Conservation (phyloP, 257 asterid species). For the Solanum pennellii region DNA sequence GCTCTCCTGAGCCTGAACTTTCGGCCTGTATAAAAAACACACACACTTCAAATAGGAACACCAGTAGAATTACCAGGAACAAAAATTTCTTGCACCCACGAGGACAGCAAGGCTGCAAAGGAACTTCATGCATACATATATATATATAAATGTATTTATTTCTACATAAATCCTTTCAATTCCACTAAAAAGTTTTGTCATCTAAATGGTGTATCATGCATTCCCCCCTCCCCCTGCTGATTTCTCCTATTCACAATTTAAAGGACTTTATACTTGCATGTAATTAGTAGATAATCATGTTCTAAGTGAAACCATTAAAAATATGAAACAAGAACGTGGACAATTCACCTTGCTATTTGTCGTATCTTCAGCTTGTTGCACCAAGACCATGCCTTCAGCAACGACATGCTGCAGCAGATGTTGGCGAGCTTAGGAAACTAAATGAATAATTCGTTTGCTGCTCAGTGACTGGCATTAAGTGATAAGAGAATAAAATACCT, state of each 20-base stretch:
- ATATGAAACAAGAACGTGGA: neutral
- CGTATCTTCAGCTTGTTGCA: constrained; percentile 48
- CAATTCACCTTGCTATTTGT: constrained; percentile 26
- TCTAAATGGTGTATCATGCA: neutral
- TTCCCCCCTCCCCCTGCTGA: neutral
- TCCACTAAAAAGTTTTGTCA: neutral
- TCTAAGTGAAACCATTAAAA: neutral
- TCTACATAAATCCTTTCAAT: neutral
- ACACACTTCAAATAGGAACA: neutral
- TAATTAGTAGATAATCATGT: neutral
- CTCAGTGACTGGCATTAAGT: neutral
- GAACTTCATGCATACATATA: neutral
- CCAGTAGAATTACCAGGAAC: neutral
- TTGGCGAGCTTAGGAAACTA: neutral
- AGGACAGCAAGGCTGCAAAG: neutral
- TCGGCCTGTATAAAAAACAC: constrained; percentile 21
- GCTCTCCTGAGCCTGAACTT: constrained; percentile 27
- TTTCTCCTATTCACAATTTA: neutral
- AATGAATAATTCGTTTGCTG: neutral
- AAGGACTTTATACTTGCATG: neutral
- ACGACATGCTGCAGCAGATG: constrained; percentile 25
- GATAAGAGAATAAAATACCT: constrained; percentile 14
- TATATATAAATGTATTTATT: neutral
- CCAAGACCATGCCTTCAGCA: constrained; percentile 37
- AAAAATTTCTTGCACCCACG: neutral